phyloP scores from a whole-genome alignment of 176 grass and related monocot genomes.

The Metroxylon sagu region DNA sequence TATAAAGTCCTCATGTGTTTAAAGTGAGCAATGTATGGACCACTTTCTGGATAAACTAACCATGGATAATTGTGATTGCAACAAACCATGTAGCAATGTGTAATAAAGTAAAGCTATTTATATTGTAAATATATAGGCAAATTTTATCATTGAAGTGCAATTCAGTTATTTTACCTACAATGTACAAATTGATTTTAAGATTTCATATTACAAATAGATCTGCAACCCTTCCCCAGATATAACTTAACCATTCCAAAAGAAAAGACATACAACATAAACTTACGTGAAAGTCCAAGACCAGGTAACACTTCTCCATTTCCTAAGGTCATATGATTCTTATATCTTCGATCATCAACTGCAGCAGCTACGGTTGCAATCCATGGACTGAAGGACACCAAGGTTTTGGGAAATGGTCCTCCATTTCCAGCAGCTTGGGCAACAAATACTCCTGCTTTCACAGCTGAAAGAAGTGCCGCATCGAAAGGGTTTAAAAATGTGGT shows the following conservation, averaged over 20 bases:
- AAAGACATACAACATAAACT: slow-evolving; percentile 25
- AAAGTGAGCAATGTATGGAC: too few relatives aligned
- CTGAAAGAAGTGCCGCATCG: slow-evolving; percentile 90
- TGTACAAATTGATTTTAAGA: background rate
- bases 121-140: too few relatives aligned
- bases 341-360: slow-evolving; percentile 93
- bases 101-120: too few relatives aligned
- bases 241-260: too few relatives aligned
- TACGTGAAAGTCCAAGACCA: slow-evolving; percentile 97
- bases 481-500: slow-evolving; percentile 97
- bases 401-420: slow-evolving; percentile 95
- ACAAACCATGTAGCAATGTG: too few relatives aligned
- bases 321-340: slow-evolving; percentile 89
- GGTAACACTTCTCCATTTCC: slow-evolving; percentile 75
- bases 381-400: slow-evolving; percentile 93
- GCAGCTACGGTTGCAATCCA: slow-evolving; percentile 98
- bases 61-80: too few relatives aligned
- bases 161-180: background rate
- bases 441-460: slow-evolving; percentile 97
- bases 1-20: too few relatives aligned
- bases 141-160: too few relatives aligned
- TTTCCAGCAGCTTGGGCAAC: slow-evolving; percentile 96
- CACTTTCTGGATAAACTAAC: too few relatives aligned
- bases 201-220: slow-evolving; percentile 1
- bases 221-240: background rate